phyloP scores from a whole-genome alignment of 139 green algal genomes.

The Haematococcus lacustris region DNA sequence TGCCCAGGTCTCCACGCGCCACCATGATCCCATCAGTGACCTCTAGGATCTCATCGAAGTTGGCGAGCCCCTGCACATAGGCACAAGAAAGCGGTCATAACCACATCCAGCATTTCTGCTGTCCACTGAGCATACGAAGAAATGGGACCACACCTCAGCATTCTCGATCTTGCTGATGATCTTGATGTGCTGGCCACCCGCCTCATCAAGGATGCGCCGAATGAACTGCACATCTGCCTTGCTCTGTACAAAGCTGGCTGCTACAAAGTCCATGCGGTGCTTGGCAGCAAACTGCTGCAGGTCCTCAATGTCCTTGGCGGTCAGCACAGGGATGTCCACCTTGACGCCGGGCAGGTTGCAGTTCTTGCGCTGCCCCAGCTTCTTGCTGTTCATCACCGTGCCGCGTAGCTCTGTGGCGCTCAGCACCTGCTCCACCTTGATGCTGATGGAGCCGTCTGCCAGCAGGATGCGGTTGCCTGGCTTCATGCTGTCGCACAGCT shows the following conservation, averaged over 20 bases:
- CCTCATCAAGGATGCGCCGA: slow-evolving; percentile 41
- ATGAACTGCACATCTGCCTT: slow-evolving; percentile 58
- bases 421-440: slow-evolving; percentile 40
- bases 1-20: slow-evolving; percentile 51
- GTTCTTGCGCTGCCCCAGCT: slow-evolving; percentile 51
- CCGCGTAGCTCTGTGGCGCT: slow-evolving; percentile 23
- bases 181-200: slow-evolving; percentile 41
- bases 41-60: slow-evolving; percentile 58
- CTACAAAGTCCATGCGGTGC: slow-evolving; percentile 63
- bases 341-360: slow-evolving; percentile 66
- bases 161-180: slow-evolving; percentile 75
- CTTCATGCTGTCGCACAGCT: slow-evolving; percentile 43
- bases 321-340: slow-evolving; percentile 70
- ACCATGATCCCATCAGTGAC: slow-evolving; percentile 66
- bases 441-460: slow-evolving; percentile 47
- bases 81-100: too few relatives aligned
- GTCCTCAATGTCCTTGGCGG: slow-evolving; percentile 60
- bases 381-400: slow-evolving; percentile 42
- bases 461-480: slow-evolving; percentile 52
- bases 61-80: slow-evolving; percentile 51
- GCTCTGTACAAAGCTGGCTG: slow-evolving; percentile 40
- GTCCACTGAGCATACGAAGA: too few relatives aligned
- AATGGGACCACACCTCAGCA: too few relatives aligned
- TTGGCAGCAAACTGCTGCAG: slow-evolving; percentile 53
- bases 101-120: too few relatives aligned